Base-by-base conservation (phyloP, 1,139 yeast species). In the Hemisphaericaspora xylofermentans region DNA sequence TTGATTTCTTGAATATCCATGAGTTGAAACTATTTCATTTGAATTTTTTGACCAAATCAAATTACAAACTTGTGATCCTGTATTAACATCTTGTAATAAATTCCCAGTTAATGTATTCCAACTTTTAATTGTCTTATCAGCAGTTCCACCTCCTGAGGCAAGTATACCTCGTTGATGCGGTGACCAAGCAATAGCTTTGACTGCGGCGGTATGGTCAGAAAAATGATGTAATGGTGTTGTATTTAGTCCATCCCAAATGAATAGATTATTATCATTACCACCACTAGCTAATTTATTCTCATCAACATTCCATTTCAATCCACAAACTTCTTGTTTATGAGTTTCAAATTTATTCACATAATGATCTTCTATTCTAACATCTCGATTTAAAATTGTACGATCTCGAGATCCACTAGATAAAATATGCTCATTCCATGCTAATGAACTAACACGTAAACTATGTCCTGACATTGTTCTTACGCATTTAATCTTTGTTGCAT, bases 111-210 rank as follows among this genome's bases (percentile, higher is more conserved):
- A 64, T 0, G 96, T 87, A 60, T 89, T 91, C 98, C 98, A 93
- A 18, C 91, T 82, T 60, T 93, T 86, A 52, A 94, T 84, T 24
- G 85, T 78, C 43, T 93, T 80, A 62, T 93, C 99, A 1, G 95
- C 94, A 0, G 98, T 89, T 18, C 99, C 99, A 19, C 98, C 99
- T 6, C 98, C 99, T 2, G 94, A 81, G 0, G 98, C 98, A 41
- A 93, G 64, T 3, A 91, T 76, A 0, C 98, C 98, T 43, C 98
- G 71, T 57, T 88, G 96, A 58, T 93, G 98, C 0, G 98, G 98
- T 1, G 95, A 87, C 99, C 99, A 93, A 1, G 96, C 88, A 41
- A 93, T 77, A 1, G 98, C 98, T 63, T 91, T 93, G 5, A 93
- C 95, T 0, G 98, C 99, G 0, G 98, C 98, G 16, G 79, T 80